Percentiles rank a stretch among this genome's conserved stretches.
These are phyloP conservation scores for Pythium rhizo-oryzae DNA, from an alignment of 352 stramenopile species.

Conservation along the genomic window DNA sequence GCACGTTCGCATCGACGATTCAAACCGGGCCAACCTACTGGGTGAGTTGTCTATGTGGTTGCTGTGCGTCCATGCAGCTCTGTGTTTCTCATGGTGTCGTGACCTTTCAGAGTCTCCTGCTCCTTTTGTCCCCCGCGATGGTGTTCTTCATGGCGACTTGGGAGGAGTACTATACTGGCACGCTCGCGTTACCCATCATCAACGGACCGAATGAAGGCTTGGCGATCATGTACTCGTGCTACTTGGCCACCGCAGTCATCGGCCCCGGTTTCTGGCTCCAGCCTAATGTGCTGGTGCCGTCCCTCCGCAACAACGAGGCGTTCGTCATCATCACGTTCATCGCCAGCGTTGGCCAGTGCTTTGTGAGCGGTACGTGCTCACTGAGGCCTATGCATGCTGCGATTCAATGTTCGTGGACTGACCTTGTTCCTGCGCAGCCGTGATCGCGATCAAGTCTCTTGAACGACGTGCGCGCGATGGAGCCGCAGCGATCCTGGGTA, in stretches of 20 bases:
- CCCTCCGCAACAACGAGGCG: slow-evolving; percentile 78
- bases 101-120: slow-evolving; percentile 60
- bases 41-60: slow-evolving; percentile 34
- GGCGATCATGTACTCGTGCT: slow-evolving; percentile 87
- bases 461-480: slow-evolving; percentile 63
- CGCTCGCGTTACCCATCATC: slow-evolving; percentile 93
- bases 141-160: slow-evolving; percentile 98
- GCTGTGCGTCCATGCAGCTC: slow-evolving; percentile 14
- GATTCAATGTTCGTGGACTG: not conserved
- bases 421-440: slow-evolving; percentile 31
- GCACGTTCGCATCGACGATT: slow-evolving; percentile 85
- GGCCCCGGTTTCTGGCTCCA: slow-evolving; percentile 72
- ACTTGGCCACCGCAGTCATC: slow-evolving; percentile 64
- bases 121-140: slow-evolving; percentile 71
- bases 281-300: slow-evolving; percentile 56
- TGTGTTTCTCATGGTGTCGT: slow-evolving; percentile 9
- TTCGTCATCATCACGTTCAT: slow-evolving; percentile 80
- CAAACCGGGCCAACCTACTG: slow-evolving; percentile 83
- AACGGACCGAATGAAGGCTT: slow-evolving; percentile 98
- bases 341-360: slow-evolving; percentile 62
- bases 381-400: not conserved
- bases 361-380: slow-evolving; percentile 72
- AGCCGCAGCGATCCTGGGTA: slow-evolving; percentile 58
- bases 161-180: slow-evolving; percentile 98
- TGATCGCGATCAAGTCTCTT: slow-evolving; percentile 70